A percentile compares a stretch with the other conserved stretches of the same genome.
phyloP scores from a whole-genome alignment of 306 rosid species.

The Aeschynomene evenia region DNA sequence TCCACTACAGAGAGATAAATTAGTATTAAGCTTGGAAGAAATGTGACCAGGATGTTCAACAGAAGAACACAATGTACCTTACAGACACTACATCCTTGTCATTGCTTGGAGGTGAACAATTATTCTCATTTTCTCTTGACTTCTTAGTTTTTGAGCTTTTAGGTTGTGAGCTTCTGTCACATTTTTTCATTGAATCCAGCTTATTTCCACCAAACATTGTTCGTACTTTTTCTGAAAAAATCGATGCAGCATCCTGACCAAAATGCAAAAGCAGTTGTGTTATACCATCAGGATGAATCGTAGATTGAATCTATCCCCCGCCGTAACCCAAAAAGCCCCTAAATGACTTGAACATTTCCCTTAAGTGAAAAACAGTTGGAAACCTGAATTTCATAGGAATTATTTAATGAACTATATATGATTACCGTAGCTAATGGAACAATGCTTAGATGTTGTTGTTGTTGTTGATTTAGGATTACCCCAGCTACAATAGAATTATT shows the following conservation, averaged over 20 bases:
- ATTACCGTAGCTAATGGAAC: conserved; percentile 28
- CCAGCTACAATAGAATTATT: conserved; percentile 12
- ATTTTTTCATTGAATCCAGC: conserved; percentile 8
- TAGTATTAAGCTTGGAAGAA: conserved; percentile 24
- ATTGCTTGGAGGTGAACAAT: conserved; percentile 20
- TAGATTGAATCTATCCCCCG: background rate
- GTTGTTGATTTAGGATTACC: conserved; percentile 14
- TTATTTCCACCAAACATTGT: conserved; percentile 20
- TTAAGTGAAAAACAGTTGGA: conserved; percentile 16
- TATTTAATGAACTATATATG: conserved; percentile 1
- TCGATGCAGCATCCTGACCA: conserved; percentile 41
- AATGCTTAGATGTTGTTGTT: background rate
- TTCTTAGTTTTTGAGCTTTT: conserved; percentile 3
- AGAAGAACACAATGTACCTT: conserved; percentile 41
- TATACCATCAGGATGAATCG: background rate
- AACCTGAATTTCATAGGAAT: background rate
- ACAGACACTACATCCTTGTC: conserved; percentile 22
- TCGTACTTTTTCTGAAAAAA: conserved; percentile 30
- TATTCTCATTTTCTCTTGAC: conserved; percentile 25
- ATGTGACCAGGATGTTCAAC: conserved; percentile 7
- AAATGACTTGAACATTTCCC: background rate
- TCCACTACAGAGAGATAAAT: conserved; percentile 17
- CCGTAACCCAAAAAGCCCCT: background rate
- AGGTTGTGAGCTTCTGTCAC: conserved; percentile 30
- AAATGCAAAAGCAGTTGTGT: conserved; percentile 10